These are phyloP conservation scores for Fusarium acutatum DNA, from an alignment of 2,329 filamentous ascomycete genomes.

Conservation along the genomic window DNA sequence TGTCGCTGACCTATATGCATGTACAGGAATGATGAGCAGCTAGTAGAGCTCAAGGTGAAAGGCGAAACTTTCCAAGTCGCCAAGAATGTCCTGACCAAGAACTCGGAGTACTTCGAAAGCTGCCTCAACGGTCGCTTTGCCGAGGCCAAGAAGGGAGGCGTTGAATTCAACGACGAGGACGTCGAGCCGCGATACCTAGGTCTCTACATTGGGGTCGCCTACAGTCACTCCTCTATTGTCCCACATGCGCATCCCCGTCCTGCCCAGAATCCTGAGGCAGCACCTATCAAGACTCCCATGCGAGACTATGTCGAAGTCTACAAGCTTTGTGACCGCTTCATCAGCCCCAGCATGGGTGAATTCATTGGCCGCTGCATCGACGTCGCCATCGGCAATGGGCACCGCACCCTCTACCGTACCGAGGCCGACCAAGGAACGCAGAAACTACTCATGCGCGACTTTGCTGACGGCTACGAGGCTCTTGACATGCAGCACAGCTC, in stretches of 20 bases:
- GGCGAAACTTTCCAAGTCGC: conserved; percentile 44
- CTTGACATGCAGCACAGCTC: conserved; percentile 33
- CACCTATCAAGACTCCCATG: conserved; percentile 40
- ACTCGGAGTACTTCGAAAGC: conserved; percentile 48
- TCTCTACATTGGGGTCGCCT: conserved; percentile 48
- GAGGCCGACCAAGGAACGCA: conserved; percentile 41
- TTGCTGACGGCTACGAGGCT: conserved; percentile 48
- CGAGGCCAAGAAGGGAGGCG: conserved; percentile 40
- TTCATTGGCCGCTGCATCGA: conserved; percentile 45
- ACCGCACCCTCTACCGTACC: conserved; percentile 45
- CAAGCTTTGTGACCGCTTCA: conserved; percentile 49
- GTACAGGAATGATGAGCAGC: conserved; percentile 42
- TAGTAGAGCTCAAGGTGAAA: conserved; percentile 42
- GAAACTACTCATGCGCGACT: conserved; percentile 44
- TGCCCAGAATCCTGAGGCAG: conserved; percentile 39
- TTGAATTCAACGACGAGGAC: conserved; percentile 43
- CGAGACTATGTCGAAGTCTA: conserved; percentile 48
- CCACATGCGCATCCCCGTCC: conserved; percentile 41
- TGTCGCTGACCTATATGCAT: conserved; percentile 1
- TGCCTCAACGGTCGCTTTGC: conserved; percentile 41
- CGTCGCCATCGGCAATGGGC: conserved; percentile 44
- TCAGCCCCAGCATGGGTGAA: conserved; percentile 42
- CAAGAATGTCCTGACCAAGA: conserved; percentile 42
- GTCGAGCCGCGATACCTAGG: conserved; percentile 47
- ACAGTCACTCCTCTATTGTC: conserved; percentile 46